A percentile compares a stretch with the other conserved stretches of the same genome.
phyloP scores from a whole-genome alignment of 2,329 filamentous ascomycete species.

The Emergomyces pasteurianus region DNA sequence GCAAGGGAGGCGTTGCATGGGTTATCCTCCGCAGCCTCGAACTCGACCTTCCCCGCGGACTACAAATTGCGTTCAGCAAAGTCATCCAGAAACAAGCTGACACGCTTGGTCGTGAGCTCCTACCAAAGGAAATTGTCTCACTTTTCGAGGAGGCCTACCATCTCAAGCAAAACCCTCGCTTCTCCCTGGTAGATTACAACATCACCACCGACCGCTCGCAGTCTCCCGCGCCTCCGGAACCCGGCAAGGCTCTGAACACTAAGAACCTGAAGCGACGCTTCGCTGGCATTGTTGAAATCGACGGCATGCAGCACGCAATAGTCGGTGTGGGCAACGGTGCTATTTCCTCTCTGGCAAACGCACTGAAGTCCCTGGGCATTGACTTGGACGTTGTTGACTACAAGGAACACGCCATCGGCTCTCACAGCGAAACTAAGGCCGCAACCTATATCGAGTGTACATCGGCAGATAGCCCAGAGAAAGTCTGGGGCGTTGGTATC shows the following conservation, averaged over 20 bases:
- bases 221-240: conserved; percentile 56
- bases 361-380: conserved; percentile 65
- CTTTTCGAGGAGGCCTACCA: conserved; percentile 88
- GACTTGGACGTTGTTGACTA: conserved; percentile 88
- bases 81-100: conserved; percentile 78
- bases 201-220: conserved; percentile 72
- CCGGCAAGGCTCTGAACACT: conserved; percentile 63
- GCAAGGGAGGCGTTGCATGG: conserved; percentile 91
- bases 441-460: conserved; percentile 90
- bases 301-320: conserved; percentile 66
- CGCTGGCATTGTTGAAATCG: conserved; percentile 70
- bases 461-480: conserved; percentile 51
- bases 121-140: conserved; percentile 68
- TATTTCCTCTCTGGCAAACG: conserved; percentile 76
- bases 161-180: conserved; percentile 69
- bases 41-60: conserved; percentile 81
- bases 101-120: conserved; percentile 67
- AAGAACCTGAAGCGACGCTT: conserved; percentile 72
- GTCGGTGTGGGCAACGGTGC: conserved; percentile 78
- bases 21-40: conserved; percentile 81
- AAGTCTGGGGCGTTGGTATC: conserved; percentile 83
- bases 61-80: conserved; percentile 83
- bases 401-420: conserved; percentile 87
- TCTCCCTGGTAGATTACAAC: conserved; percentile 80
- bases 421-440: conserved; percentile 74